Base-by-base conservation (phyloP, 192 early-diverging fungal species). In the Coemansia sp. region DNA sequence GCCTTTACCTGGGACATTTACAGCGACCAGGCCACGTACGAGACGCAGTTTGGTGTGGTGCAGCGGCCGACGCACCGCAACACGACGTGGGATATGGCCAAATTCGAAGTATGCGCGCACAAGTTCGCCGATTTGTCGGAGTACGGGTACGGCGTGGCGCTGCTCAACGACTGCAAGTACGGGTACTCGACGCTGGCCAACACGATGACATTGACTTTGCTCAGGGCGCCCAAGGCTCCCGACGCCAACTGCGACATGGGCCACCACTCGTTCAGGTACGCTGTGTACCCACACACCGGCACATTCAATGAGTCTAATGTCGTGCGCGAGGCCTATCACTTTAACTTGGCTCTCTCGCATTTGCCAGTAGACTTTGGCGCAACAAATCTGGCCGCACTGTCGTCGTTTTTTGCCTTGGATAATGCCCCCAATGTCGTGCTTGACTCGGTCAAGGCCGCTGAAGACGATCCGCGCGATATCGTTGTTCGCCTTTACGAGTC, bases 91-190 rank as follows among this genome's bases (percentile, higher is more conserved):
- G 96, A 94, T 47, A 84, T 86, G 86, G 87, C 80, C 32, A 91
- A 92, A 60, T 99, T 99, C 73, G 97, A 98, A 84, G 96, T 98
- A 2, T 96, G 94, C 68, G 96, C 89, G 0, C 98, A 99, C 85
- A 95, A 96, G 66, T 99, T 93, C 85, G 98, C 90, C 8, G 98
- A 99, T 60, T 83, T 95, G n/a, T 96, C 94, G 1, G 96, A 99
- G 71, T 93, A 87, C 67, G 96, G 98, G 0, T 98, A 93, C 77
- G 98, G 98, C 35, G 91, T 97, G 9, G 92, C 96, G 0, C 73
- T 99, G 53, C 74, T 98, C 63, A 98, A 96, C 72, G 96, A 99
- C 77, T 90, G 93, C 88, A 99, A 99, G 73, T 99, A 96, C 79
- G 98, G 98, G 16, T 95, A 93, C 71, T 86, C 95, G 4, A 90